Percentiles rank a stretch among this genome's conserved stretches.
phyloP scores from a whole-genome alignment of 2,329 filamentous ascomycete genomes.

The Myriangium duriaei region DNA sequence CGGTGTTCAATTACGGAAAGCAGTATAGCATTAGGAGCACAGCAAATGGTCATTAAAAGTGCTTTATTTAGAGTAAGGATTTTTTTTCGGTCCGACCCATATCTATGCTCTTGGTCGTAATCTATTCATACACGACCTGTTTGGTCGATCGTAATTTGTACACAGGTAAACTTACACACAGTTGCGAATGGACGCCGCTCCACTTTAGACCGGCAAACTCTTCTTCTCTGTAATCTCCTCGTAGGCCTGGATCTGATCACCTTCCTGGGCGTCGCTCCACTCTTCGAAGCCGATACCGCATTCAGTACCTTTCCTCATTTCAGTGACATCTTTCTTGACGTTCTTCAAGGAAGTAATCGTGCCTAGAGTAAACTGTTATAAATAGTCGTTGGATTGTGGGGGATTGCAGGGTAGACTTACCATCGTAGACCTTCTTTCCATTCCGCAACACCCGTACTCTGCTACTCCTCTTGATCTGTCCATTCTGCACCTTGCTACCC shows the following conservation, averaged over 20 bases:
- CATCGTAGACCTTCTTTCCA: constrained; percentile 62
- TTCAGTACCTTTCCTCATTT: constrained; percentile 87
- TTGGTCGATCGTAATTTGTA: too few species aligned
- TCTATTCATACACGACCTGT: background rate
- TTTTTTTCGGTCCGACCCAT: too few species aligned
- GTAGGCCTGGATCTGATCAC: constrained; percentile 80
- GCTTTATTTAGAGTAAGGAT: too few species aligned
- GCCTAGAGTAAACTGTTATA: constrained; percentile 43
- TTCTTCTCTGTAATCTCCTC: constrained; percentile 67
- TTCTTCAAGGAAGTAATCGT: constrained; percentile 72
- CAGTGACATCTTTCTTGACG: constrained; percentile 77
- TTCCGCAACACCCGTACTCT: constrained; percentile 61
- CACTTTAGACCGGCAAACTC: constrained; percentile 26
- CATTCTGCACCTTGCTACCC: constrained; percentile 78
- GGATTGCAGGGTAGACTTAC: constrained; percentile 40
- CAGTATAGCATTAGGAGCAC: constrained; percentile 12
- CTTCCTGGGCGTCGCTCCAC: constrained; percentile 66
- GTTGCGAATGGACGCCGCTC: too few species aligned
- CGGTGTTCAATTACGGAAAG: constrained; percentile 28
- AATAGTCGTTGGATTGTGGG: background rate
- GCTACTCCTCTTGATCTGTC: constrained; percentile 49
- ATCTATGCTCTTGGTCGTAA: constrained; percentile 3
- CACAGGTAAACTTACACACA: too few species aligned
- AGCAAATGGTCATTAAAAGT: too few species aligned
- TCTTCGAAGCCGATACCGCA: constrained; percentile 77